phyloP scores from a whole-genome alignment of 495 filamentous ascomycete species.

The Penicillium paxilli region DNA sequence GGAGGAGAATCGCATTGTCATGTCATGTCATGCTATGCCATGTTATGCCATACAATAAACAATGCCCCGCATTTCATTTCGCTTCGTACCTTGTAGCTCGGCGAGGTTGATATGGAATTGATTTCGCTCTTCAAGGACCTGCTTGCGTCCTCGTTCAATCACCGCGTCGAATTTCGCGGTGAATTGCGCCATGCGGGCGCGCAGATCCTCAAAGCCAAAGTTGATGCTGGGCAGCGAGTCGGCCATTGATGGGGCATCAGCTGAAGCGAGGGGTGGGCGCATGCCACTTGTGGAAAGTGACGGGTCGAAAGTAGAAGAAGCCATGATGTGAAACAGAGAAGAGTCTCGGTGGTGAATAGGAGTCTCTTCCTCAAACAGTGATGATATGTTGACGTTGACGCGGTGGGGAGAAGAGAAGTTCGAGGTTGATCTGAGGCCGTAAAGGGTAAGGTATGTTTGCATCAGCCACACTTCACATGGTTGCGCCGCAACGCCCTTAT shows the following conservation, averaged over 20 bases:
- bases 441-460: slow-evolving; percentile 13
- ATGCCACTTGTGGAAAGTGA: slow-evolving; percentile 73
- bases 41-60: too few species aligned
- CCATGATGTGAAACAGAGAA: slow-evolving; percentile 4
- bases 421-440: not conserved
- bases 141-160: slow-evolving; percentile 85
- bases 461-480: too few species aligned
- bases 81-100: slow-evolving; percentile 79
- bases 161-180: slow-evolving; percentile 90
- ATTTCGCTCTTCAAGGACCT: slow-evolving; percentile 88
- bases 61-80: too few species aligned
- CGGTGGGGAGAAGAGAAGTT: not conserved
- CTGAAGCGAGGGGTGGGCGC: slow-evolving; percentile 63
- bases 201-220: slow-evolving; percentile 95
- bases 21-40: too few species aligned
- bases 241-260: slow-evolving; percentile 64
- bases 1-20: too few species aligned
- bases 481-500: slow-evolving; percentile 38
- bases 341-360: too few species aligned
- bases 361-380: too few species aligned
- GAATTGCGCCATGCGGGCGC: slow-evolving; percentile 92
- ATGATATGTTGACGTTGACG: too few species aligned
- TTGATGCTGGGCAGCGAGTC: slow-evolving; percentile 87
- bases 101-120: slow-evolving; percentile 88
- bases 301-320: slow-evolving; percentile 65